Percentiles rank a stretch among this genome's conserved stretches.
phyloP scores from a whole-genome alignment of 768 basidiomycete species.

The Leucosporidium creatinivorum region DNA sequence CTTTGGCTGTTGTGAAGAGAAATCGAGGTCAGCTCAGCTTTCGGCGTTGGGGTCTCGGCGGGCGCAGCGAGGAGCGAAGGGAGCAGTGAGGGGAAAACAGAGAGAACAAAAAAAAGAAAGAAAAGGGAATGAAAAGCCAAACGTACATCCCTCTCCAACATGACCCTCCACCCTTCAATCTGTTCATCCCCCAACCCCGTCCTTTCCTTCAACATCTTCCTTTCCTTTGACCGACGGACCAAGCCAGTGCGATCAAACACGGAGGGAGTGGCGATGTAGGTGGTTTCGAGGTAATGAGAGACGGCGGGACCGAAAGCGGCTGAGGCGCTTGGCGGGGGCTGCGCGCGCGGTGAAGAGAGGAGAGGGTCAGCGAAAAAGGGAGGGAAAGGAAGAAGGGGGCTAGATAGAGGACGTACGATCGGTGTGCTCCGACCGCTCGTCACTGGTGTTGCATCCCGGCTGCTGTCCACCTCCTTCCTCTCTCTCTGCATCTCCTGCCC shows the following conservation, averaged over 20 bases:
- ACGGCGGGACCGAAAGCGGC: neutral
- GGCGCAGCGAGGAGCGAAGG: no score
- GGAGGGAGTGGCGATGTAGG: slow-evolving; percentile 66
- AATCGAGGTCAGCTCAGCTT: no score
- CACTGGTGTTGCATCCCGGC: slow-evolving; percentile 3
- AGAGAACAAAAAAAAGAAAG: neutral
- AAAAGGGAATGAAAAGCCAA: neutral
- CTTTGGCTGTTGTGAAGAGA: no score
- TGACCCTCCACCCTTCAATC: slow-evolving; percentile 84
- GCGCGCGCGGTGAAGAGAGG: no score
- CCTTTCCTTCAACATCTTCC: slow-evolving; percentile 58
- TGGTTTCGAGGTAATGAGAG: slow-evolving; percentile 64
- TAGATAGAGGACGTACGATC: neutral
- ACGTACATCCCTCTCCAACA: slow-evolving; percentile 80
- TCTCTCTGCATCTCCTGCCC: neutral
- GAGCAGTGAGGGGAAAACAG: no score
- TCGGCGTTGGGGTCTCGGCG: no score
- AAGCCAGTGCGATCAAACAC: slow-evolving; percentile 68
- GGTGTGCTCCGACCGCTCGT: neutral
- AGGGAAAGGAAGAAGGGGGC: neutral
- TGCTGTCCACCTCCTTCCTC: neutral
- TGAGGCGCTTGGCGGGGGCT: no score
- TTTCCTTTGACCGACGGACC: slow-evolving; percentile 56
- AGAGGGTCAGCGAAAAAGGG: no score
- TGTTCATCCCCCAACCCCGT: slow-evolving; percentile 74